Evolutionary conservation across 2,329 filamentous ascomycete species (phyloP).

Genomic region (Alternaria brassicicola): DNA sequence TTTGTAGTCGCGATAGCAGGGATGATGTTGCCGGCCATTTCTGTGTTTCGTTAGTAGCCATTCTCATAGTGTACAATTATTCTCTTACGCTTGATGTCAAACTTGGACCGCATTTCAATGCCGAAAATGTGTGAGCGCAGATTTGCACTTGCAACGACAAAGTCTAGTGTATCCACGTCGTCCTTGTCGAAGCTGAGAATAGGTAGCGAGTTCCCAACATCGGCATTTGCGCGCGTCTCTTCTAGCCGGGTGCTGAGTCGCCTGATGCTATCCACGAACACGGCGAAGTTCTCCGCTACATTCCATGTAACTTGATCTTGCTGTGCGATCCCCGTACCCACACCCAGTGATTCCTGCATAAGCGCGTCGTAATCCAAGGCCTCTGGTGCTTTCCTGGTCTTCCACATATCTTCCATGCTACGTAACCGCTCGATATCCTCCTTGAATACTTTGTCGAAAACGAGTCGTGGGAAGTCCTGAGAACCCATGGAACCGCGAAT

Average conservation of each 20-base stretch:
- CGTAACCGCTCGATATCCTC: constrained; percentile 81
- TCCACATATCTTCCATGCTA: constrained; percentile 97
- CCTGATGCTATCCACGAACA: constrained; percentile 83
- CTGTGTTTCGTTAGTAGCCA: constrained; percentile 46
- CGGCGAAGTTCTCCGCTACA: constrained; percentile 79
- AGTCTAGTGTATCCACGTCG: constrained; percentile 91
- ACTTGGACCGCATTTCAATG: constrained; percentile 86
- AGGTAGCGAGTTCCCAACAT: constrained; percentile 57
- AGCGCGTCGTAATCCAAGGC: constrained; percentile 72
- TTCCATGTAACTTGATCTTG: constrained; percentile 81
- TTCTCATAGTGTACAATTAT: neutral
- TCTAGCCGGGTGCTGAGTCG: constrained; percentile 77
- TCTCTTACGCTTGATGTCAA: constrained; percentile 80
- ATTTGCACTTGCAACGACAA: constrained; percentile 89
- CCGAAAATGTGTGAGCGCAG: constrained; percentile 87
- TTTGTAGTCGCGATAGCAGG: constrained; percentile 98
- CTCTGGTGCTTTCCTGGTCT: constrained; percentile 74
- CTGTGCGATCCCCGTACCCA: constrained; percentile 60
- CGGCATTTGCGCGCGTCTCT: constrained; percentile 63
- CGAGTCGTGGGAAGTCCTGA: constrained; percentile 73
- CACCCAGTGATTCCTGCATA: constrained; percentile 58
- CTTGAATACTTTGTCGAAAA: constrained; percentile 93
- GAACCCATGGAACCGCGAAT: constrained; percentile 84
- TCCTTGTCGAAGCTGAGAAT: constrained; percentile 94
- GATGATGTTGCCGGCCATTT: constrained; percentile 99